A percentile compares a stretch with the other conserved stretches of the same genome.
phyloP scores from a whole-genome alignment of 2,329 filamentous ascomycete species.

The Nemania sp. region DNA sequence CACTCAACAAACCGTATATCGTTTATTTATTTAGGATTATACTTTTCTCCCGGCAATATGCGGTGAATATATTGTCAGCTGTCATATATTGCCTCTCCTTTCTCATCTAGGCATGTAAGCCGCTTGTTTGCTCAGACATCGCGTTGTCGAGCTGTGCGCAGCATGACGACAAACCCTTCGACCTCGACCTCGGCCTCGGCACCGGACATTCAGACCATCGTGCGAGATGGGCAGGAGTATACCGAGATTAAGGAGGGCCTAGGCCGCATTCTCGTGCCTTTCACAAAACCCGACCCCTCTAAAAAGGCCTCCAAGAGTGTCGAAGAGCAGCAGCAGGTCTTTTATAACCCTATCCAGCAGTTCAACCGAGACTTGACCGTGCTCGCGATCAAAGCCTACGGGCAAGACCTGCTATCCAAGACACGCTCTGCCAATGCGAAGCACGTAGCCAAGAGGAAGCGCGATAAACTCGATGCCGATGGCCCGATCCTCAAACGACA shows the following conservation, averaged over 20 bases:
- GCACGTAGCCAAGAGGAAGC: constrained; percentile 41
- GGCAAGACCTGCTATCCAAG: constrained; percentile 65
- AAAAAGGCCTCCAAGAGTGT: constrained; percentile 48
- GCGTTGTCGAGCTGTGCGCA: constrained; percentile 31
- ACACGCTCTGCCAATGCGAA: constrained; percentile 49
- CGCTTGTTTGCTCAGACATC: constrained; percentile 12
- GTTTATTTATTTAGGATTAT: no score
- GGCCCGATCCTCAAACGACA: constrained; percentile 34
- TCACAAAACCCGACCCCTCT: constrained; percentile 41
- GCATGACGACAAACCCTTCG: constrained; percentile 33
- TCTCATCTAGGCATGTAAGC: constrained; percentile 30
- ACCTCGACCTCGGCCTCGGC: constrained; percentile 28
- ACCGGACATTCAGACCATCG: constrained; percentile 42
- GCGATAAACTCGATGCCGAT: constrained; percentile 22
- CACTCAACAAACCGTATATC: no score
- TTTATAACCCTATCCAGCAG: constrained; percentile 99
- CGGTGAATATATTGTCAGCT: constrained; percentile 7
- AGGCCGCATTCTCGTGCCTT: constrained; percentile 60
- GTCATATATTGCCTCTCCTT: background rate
- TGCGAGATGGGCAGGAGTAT: constrained; percentile 54
- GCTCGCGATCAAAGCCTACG: constrained; percentile 87
- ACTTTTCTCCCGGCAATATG: background rate
- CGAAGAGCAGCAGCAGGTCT: constrained; percentile 76
- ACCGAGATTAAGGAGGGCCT: constrained; percentile 59
- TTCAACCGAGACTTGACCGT: constrained; percentile 97